Conservation (phyloP, 495 filamentous ascomycete genomes). For the Viridothelium virens region DNA sequence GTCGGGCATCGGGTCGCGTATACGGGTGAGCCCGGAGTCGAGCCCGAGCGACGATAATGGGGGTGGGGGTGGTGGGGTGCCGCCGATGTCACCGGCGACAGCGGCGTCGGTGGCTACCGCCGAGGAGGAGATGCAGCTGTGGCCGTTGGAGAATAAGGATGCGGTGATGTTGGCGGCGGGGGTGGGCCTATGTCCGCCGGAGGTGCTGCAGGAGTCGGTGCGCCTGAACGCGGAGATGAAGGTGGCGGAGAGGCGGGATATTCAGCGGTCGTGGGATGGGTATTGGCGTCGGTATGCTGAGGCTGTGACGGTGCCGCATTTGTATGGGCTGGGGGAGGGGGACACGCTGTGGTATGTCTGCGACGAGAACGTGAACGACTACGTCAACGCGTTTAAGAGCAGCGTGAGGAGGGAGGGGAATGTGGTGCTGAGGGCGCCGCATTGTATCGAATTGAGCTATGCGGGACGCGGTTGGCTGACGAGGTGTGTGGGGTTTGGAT, state of each 20-base stretch:
- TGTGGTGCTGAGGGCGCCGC: slow-evolving; percentile 27
- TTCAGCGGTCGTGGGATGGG: slow-evolving; percentile 22
- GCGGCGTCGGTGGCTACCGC: too few relatives aligned
- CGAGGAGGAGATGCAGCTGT: neutral
- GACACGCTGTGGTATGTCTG: slow-evolving; percentile 26
- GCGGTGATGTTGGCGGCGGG: slow-evolving; percentile 22
- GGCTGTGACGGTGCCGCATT: slow-evolving; percentile 24
- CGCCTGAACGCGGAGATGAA: slow-evolving; percentile 28
- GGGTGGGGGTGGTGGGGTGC: too few relatives aligned
- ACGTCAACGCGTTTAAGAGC: slow-evolving; percentile 25
- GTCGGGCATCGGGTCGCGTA: slow-evolving; percentile 10
- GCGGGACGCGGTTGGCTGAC: slow-evolving; percentile 35
- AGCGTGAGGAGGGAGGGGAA: slow-evolving; percentile 30
- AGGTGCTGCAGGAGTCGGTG: slow-evolving; percentile 20
- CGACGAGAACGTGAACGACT: slow-evolving; percentile 19
- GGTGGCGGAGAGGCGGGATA: slow-evolving; percentile 23
- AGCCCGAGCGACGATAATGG: slow-evolving; percentile 2
- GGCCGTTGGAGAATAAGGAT: slow-evolving; percentile 24
- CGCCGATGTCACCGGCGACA: too few relatives aligned
- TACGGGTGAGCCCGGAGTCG: neutral
- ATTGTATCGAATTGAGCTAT: slow-evolving; percentile 35
- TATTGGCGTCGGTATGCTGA: slow-evolving; percentile 24
- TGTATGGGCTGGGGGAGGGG: slow-evolving; percentile 25
- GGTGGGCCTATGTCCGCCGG: slow-evolving; percentile 13
- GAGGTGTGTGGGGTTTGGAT: slow-evolving; percentile 34